Base-by-base conservation (phyloP, 169 alveolate genomes). In the Plasmodium coatneyi region DNA sequence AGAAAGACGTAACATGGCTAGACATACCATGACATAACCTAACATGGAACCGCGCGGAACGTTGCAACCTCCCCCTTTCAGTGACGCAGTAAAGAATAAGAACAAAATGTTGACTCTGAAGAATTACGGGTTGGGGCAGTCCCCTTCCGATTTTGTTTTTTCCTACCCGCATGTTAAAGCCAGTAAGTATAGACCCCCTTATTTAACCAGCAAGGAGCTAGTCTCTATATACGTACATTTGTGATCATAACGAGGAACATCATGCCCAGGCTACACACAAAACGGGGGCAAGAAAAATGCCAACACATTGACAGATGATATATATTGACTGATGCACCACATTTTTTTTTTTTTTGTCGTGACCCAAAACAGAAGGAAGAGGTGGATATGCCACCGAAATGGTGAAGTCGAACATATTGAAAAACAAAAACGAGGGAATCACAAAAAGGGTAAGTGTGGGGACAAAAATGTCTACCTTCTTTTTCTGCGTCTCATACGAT, bases 371-470 rank as follows among this genome's bases (percentile, higher is more conserved):
- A 87, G 93, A 56, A 87, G 93, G 93, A 60, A 76, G 76, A 87
- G 93, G 93, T 54, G 93, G 93, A 2, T 87, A 78, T 52, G 93
- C 93, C 5, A 87, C 60, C 32, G 93, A 87, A 87, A 87, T 87
- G 49, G 49, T 87, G 41, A 87, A 87, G 66, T 41, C 78, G 81
- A 52, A 56, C 49, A 41, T 78, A 9, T 30, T 36, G 16, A 56
- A 87, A 79, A 87, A 87, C 32, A 39, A 43, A 79, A 54, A 87
- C 49, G 93, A 87, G 66, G 71, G 81, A 16, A 56, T 39, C 46
- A 52, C 80, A 78, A 87, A 87, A 32, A 14, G 76, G 89, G 93
- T 87, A 83, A 36, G n/a, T 66, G 36, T 28, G 36, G 16, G n/a
- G 41, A 25, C 36, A 66, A 66, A 32, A n/a, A 74, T 34, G 46